phyloP scores from a whole-genome alignment of 2,329 filamentous ascomycete species.

The Sarocladium oryzae region DNA sequence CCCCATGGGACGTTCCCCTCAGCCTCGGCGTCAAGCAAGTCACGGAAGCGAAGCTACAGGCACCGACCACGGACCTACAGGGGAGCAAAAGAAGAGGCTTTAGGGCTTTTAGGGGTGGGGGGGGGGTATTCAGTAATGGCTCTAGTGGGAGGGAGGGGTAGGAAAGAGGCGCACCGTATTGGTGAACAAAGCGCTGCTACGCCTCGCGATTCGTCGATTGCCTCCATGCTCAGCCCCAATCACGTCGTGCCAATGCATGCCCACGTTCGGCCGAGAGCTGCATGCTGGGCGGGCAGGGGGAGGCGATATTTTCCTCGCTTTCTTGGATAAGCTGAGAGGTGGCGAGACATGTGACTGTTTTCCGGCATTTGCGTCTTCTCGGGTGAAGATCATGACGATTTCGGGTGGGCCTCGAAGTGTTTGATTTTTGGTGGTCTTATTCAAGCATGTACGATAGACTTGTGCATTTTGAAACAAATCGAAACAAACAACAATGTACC shows the following conservation, averaged over 20 bases:
- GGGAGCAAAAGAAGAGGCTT: neutral
- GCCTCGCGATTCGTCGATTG: neutral
- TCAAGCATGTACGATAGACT: too few relatives aligned
- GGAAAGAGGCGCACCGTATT: neutral
- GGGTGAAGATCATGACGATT: too few relatives aligned
- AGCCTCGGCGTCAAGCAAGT: too few relatives aligned
- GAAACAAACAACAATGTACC: neutral
- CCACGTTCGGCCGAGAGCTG: neutral
- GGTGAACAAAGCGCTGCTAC: neutral
- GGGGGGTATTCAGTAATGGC: neutral
- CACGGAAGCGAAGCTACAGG: neutral
- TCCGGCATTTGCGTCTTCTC: too few relatives aligned
- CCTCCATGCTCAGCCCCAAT: constrained; percentile 1
- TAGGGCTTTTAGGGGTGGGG: neutral
- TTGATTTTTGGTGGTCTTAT: too few relatives aligned
- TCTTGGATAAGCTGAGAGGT: neutral
- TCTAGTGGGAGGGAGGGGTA: too few relatives aligned
- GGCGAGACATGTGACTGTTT: neutral
- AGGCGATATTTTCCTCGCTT: too few relatives aligned
- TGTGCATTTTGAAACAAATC: neutral
- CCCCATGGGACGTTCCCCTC: too few relatives aligned
- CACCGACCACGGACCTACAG: too few relatives aligned
- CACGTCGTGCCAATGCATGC: neutral
- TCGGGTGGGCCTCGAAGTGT: too few relatives aligned
- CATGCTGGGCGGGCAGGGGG: neutral